Evolutionary conservation across 352 stramenopile species (phyloP).

Genomic region (Pythium aristosporum): DNA sequence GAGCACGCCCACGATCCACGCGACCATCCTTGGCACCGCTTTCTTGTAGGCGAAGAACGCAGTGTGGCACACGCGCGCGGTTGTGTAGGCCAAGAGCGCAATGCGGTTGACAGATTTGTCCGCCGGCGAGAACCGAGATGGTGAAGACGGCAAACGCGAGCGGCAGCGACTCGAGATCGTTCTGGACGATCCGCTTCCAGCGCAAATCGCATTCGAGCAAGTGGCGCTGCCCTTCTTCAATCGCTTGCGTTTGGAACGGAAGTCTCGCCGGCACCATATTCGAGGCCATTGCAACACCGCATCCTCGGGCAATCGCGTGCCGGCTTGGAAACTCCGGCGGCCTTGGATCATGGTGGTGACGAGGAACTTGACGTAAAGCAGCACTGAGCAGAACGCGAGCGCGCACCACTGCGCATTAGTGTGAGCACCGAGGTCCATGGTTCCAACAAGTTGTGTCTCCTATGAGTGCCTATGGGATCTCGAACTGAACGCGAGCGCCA

Average conservation of each 20-base stretch:
- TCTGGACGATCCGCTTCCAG: slow-evolving; percentile 50
- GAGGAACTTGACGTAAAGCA: slow-evolving; percentile 68
- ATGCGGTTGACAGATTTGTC: slow-evolving; percentile 23
- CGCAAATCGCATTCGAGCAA: slow-evolving; percentile 15
- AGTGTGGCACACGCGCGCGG: slow-evolving; percentile 34
- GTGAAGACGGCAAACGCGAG: slow-evolving; percentile 49
- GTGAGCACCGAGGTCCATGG: neutral
- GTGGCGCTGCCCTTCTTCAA: neutral
- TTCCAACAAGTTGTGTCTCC: neutral
- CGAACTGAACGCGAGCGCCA: neutral
- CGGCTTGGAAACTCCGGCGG: slow-evolving; percentile 43
- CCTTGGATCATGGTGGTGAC: slow-evolving; percentile 47
- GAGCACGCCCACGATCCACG: slow-evolving; percentile 25
- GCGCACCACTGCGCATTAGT: neutral
- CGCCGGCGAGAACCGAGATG: slow-evolving; percentile 34
- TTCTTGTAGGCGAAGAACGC: slow-evolving; percentile 15
- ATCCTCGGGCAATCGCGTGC: slow-evolving; percentile 44
- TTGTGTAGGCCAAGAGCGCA: slow-evolving; percentile 22
- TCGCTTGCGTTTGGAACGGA: neutral
- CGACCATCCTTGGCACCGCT: slow-evolving; percentile 25
- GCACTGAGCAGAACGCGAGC: slow-evolving; percentile 28
- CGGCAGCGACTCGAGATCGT: slow-evolving; percentile 68
- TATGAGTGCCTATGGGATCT: neutral
- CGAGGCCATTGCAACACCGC: slow-evolving; percentile 24
- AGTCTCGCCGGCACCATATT: neutral